These are phyloP conservation scores for Mrakia frigida DNA, from an alignment of 768 basidiomycete genomes.

Conservation along the genomic window DNA sequence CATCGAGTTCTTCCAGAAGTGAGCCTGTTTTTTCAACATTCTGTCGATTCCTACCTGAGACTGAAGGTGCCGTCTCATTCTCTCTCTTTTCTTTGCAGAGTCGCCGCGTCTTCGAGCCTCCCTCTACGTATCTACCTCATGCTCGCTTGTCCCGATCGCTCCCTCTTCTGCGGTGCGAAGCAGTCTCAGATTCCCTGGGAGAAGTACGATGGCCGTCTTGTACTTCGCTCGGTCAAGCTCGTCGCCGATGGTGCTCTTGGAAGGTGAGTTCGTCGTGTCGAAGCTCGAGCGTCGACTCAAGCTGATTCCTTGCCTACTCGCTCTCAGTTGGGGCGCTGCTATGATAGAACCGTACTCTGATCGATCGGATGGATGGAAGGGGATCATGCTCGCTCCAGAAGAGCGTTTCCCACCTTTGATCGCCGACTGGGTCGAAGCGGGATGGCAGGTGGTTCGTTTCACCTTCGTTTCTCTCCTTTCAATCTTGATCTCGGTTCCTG, in stretches of 20 bases:
- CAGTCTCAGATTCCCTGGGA: slow-evolving; percentile 1
- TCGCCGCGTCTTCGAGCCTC: slow-evolving; percentile 62
- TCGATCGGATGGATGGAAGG: slow-evolving; percentile 58
- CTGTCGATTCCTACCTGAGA: neutral
- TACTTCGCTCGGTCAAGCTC: slow-evolving; percentile 47
- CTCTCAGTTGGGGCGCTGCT: slow-evolving; percentile 71
- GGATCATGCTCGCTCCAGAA: slow-evolving; percentile 61
- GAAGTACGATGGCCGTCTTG: slow-evolving; percentile 55
- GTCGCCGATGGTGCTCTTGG: slow-evolving; percentile 59
- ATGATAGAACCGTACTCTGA: slow-evolving; percentile 70
- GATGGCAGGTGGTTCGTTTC: slow-evolving; percentile 68
- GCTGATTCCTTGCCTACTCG: too few relatives aligned
- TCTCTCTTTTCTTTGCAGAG: slow-evolving; percentile 48
- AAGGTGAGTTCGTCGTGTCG: slow-evolving; percentile 37
- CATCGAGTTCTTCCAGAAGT: slow-evolving; percentile 65
- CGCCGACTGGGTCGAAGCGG: slow-evolving; percentile 61
- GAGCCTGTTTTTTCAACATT: neutral
- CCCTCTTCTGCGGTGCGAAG: neutral
- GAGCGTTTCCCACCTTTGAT: slow-evolving; percentile 56
- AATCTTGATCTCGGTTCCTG: neutral
- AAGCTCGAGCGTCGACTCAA: too few relatives aligned
- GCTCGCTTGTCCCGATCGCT: slow-evolving; percentile 42
- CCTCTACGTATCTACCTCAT: slow-evolving; percentile 53
- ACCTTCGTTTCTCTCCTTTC: neutral
- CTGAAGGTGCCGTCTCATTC: slow-evolving; percentile 1